phyloP scores from a whole-genome alignment of 2,329 filamentous ascomycete genomes.

The Byssochlamys sp. region DNA sequence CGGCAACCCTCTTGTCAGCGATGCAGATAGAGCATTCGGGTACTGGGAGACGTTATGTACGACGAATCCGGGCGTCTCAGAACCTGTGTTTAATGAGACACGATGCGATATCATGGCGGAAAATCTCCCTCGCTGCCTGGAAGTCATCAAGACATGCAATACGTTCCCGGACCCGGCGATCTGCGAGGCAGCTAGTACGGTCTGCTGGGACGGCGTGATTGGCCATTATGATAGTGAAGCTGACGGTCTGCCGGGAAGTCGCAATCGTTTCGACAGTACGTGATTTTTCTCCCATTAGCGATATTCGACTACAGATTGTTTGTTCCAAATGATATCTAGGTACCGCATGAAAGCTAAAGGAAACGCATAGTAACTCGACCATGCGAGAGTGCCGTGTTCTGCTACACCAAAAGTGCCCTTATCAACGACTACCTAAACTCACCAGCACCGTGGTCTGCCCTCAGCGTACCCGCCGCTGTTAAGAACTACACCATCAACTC shows the following conservation, averaged over 20 bases:
- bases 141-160: constrained; percentile 31
- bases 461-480: constrained; percentile 23
- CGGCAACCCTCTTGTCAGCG: constrained; percentile 35
- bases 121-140: constrained; percentile 36
- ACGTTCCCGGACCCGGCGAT: constrained; percentile 33
- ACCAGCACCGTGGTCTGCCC: constrained; percentile 21
- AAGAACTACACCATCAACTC: constrained; percentile 19
- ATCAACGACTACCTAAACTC: constrained; percentile 26
- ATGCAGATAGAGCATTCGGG: constrained; percentile 28
- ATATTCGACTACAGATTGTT: neutral
- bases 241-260: constrained; percentile 19
- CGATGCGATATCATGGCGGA: constrained; percentile 37
- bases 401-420: constrained; percentile 12
- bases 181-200: constrained; percentile 26
- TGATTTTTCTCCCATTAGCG: neutral
- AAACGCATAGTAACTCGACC: constrained; percentile 17
- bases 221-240: constrained; percentile 34
- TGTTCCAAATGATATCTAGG: neutral
- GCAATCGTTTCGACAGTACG: constrained; percentile 37
- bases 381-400: constrained; percentile 1
- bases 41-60: constrained; percentile 39
- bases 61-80: constrained; percentile 32
- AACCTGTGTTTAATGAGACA: constrained; percentile 33
- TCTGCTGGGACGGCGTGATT: constrained; percentile 33
- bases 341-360: neutral